These are phyloP conservation scores for Brasilioporus rufonigricans DNA, from an alignment of 768 basidiomycete species.

Conservation along the genomic window DNA sequence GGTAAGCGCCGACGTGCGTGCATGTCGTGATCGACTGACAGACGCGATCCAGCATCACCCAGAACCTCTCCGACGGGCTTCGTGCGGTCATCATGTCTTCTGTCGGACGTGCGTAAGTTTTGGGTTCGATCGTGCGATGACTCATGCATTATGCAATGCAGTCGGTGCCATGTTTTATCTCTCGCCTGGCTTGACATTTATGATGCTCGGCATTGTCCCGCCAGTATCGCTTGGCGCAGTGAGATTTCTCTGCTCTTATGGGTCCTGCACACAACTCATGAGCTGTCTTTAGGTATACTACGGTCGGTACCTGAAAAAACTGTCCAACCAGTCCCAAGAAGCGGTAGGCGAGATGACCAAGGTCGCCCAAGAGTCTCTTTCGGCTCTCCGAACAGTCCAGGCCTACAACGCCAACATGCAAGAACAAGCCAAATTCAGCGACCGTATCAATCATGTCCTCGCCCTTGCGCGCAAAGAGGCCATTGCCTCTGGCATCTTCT, in stretches of 20 bases:
- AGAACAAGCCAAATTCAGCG: conserved; percentile 75
- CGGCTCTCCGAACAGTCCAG: conserved; percentile 85
- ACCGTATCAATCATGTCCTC: conserved; percentile 64
- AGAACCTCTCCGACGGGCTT: conserved; percentile 76
- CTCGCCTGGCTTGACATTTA: conserved; percentile 79
- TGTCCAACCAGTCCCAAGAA: conserved; percentile 91
- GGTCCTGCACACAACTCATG: conserved; percentile 8
- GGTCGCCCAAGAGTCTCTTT: conserved; percentile 83
- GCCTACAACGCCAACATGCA: conserved; percentile 82
- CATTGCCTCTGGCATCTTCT: conserved; percentile 88
- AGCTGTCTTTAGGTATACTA: conserved; percentile 74
- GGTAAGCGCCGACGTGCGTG: conserved; percentile 39
- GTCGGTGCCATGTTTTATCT: conserved; percentile 96
- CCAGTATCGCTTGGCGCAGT: conserved; percentile 85
- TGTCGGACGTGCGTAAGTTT: conserved; percentile 72
- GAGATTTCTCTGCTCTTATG: conserved; percentile 25
- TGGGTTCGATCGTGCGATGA: neutral
- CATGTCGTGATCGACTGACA: neutral
- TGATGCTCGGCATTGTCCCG: conserved; percentile 93
- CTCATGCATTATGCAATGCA: conserved; percentile 25
- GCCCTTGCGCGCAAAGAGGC: conserved; percentile 82
- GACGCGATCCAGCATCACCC: conserved; percentile 49
- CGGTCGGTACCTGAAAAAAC: conserved; percentile 88
- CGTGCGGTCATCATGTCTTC: conserved; percentile 89
- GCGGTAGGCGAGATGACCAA: conserved; percentile 96